Evolutionary conservation across 257 asterid genomes (phyloP), one percentile per base, ranked within the genome.

Genomic region (Petrea volubilis): DNA sequence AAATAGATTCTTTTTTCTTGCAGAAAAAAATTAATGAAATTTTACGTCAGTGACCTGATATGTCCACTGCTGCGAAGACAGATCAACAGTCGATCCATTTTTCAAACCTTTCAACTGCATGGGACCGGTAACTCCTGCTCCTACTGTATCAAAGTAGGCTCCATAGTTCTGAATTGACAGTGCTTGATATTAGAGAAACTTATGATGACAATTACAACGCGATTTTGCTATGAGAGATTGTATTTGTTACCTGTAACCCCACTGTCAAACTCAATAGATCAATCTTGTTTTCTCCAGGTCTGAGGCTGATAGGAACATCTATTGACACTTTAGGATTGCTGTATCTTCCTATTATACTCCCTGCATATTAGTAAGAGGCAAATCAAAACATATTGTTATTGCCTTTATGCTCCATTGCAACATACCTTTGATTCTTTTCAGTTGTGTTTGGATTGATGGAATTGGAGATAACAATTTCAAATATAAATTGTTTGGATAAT

Each of bases 81-180:
- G 84, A 76, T 90, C 93, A 78, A 81, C 50, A 3, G 38, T 67
- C 41, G 87, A 71, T 68, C 90, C 87, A 69, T 70, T 84, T 24
- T 68, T 75, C 17, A 61, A 74, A 63, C 79, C 84, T 74, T 76
- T 84, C 68, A 90, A 62, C 64, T 76, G 77, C 70, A 90, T 91
- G 1, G 95, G 95, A 63, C 95, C 90, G 0, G 84, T 83, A 36
- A 90, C 52, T 36, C 97, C 97, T 10, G 95, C 96, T 31, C 90
- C 92, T 23, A 0, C 23, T 20, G 18, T 49, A 71, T 90, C 97
- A 44, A 74, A 90, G 78, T 67, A 80, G 40, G 94, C 88, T 33
- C 97, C 96, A 46, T 90, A 90, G 78, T 90, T 90, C 96, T 90
- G 81, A 24, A 78, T 13, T n/a, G 15, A 24, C 64, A 7, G 38